Conservation (phyloP, 306 rosid genomes). For the Lupinus albus region DNA sequence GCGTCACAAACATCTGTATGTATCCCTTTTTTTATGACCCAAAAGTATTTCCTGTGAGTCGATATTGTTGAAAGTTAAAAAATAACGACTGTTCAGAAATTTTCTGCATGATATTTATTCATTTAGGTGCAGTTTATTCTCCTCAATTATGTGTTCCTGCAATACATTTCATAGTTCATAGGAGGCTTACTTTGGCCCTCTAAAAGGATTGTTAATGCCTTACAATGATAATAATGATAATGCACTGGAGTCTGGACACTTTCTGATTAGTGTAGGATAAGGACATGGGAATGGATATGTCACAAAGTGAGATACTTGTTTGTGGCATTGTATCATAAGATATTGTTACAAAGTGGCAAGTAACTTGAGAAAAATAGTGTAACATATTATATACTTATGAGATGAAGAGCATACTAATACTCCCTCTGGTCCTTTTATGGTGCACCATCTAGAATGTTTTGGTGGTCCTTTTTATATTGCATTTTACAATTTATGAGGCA, state of each 20-base stretch:
- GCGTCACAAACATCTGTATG: constrained; percentile 64
- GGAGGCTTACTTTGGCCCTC: background rate
- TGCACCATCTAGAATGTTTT: too few species aligned
- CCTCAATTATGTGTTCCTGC: background rate
- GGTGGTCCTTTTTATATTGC: too few species aligned
- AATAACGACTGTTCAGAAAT: background rate
- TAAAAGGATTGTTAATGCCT: background rate
- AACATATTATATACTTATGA: background rate
- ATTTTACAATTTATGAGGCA: too few species aligned
- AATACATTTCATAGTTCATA: background rate
- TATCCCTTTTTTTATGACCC: constrained; percentile 28
- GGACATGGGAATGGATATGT: background rate
- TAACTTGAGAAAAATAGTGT: background rate
- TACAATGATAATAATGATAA: constrained; percentile 19
- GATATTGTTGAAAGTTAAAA: background rate
- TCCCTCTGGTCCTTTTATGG: too few species aligned
- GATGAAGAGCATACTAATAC: background rate
- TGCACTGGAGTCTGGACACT: background rate
- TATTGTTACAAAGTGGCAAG: background rate
- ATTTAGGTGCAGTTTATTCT: constrained; percentile 2
- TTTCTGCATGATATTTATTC: background rate
- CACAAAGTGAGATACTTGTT: background rate
- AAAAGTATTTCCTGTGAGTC: background rate
- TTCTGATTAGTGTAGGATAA: background rate
- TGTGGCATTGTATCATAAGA: background rate